Conservation (phyloP, 2,329 filamentous ascomycete genomes). For the Drechmeria coniospora region DNA sequence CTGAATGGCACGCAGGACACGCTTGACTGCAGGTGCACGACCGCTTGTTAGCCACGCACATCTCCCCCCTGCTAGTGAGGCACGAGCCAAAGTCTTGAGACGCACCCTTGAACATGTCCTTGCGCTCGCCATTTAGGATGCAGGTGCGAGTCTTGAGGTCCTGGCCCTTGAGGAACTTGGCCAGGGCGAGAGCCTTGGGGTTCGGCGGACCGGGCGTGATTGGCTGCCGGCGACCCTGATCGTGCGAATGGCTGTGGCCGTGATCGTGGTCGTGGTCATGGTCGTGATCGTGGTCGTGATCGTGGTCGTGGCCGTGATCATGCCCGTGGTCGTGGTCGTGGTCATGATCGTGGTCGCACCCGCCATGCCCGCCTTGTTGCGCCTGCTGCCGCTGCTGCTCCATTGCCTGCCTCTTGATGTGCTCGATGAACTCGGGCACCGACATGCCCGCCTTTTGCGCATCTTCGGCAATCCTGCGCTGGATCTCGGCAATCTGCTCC, state of each 20-base stretch:
- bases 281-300: conserved; percentile 16
- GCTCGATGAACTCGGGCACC: conserved; percentile 68
- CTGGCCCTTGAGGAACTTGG: conserved; percentile 71
- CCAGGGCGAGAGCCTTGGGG: conserved; percentile 75
- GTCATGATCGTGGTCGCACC: conserved; percentile 10
- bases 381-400: conserved; percentile 33
- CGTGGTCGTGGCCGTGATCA: conserved; percentile 10
- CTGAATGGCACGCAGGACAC: conserved; percentile 78
- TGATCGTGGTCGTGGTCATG: conserved; percentile 10
- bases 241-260: conserved; percentile 14
- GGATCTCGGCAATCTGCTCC: conserved; percentile 74
- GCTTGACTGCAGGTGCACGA: conserved; percentile 57
- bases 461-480: conserved; percentile 67
- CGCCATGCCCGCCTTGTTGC: conserved; percentile 26
- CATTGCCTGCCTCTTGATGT: conserved; percentile 41
- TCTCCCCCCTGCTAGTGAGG: too few relatives aligned
- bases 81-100: too few relatives aligned
- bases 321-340: conserved; percentile 11
- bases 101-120: conserved; percentile 92
- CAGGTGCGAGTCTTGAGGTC: conserved; percentile 80
- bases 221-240: conserved; percentile 42
- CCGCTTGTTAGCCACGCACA: neutral
- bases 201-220: conserved; percentile 71
- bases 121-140: conserved; percentile 89
- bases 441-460: conserved; percentile 74